Base-by-base conservation (phyloP, 208 protist genomes). In the Blechomonas ayalai region DNA sequence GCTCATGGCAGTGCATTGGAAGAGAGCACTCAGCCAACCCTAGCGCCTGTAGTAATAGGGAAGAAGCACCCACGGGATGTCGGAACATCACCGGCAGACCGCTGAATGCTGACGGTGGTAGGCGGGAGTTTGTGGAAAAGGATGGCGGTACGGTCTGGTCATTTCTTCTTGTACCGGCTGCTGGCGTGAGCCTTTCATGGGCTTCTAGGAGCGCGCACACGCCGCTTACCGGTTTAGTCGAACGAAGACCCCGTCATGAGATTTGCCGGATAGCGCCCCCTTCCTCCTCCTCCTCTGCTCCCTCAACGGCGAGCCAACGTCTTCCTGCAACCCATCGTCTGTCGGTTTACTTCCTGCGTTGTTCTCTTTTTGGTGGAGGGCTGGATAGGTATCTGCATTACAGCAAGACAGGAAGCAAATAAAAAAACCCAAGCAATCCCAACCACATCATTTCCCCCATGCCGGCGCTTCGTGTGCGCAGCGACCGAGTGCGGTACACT, bases 401-500 rank as follows among this genome's bases (percentile, higher is more conserved):
- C 22, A 43, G 7, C 12, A 22, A 27, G 6, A 22, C 12, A 19
- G 41, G 3, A 26, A 44, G 24, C 24, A 53, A 43, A 53, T 3
- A 53, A 16, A 12, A 53, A 7, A 1, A 26, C 26, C 40, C 4
- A 38, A 51, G 12, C 31, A 28, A 19, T 26, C 22, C 26, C 22
- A 36, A 51, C 18, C 31, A 28, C 9, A 41, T 20, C 2, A 20
- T 20, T 32, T n/a, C 12, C 19, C 12, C 13, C 8, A 80, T 80
- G 70, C 63, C 75, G 5, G 38, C 49, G 5, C 53, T 84, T 24
- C 59, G 58, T 40, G 67, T 79, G 27, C 68, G 77, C 38, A 67
- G 54, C 49, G 56, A 49, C 47, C 72, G 77, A 37, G 82, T 89
- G 16, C 26, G 50, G 15, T 95, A 96, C 68, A 80, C 64, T 29